These are phyloP conservation scores for Luffa acutangula DNA, from an alignment of 306 rosid genomes.

Conservation along the genomic window DNA sequence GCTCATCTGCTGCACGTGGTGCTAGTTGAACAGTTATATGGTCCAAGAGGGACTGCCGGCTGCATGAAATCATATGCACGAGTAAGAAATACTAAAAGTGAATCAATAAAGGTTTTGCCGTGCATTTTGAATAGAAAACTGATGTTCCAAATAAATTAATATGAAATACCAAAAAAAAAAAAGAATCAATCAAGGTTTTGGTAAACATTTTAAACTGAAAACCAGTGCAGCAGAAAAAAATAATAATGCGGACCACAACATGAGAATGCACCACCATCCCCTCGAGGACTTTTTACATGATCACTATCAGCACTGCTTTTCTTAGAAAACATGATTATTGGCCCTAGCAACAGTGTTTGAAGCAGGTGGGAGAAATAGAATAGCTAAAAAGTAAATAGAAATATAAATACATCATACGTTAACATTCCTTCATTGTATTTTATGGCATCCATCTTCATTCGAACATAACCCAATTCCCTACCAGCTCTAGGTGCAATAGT, in stretches of 20 bases:
- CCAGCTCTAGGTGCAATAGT: conserved; percentile 99
- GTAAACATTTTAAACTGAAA: neutral
- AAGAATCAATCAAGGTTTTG: neutral
- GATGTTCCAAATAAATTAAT: neutral
- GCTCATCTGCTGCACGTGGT: conserved; percentile 96
- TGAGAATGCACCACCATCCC: neutral
- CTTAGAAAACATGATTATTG: neutral
- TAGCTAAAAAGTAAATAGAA: conserved; percentile 1
- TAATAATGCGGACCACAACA: neutral
- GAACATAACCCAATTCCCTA: conserved; percentile 91
- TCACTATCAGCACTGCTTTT: neutral
- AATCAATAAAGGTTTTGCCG: neutral
- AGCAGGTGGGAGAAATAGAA: conserved; percentile 5
- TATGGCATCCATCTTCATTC: conserved; percentile 76
- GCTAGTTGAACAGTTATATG: conserved; percentile 95
- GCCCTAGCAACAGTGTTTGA: neutral
- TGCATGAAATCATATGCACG: conserved; percentile 29
- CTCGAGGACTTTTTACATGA: neutral
- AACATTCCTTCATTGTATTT: conserved; percentile 75
- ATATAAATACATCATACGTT: conserved; percentile 45
- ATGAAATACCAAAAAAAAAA: neutral
- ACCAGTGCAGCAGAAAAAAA: neutral
- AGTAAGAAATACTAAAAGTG: conserved; percentile 1
- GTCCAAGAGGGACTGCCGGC: conserved; percentile 84
- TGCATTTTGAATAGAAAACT: neutral